Conservation (phyloP, 2,329 filamentous ascomycete species). For the Myrmaecium sp. region DNA sequence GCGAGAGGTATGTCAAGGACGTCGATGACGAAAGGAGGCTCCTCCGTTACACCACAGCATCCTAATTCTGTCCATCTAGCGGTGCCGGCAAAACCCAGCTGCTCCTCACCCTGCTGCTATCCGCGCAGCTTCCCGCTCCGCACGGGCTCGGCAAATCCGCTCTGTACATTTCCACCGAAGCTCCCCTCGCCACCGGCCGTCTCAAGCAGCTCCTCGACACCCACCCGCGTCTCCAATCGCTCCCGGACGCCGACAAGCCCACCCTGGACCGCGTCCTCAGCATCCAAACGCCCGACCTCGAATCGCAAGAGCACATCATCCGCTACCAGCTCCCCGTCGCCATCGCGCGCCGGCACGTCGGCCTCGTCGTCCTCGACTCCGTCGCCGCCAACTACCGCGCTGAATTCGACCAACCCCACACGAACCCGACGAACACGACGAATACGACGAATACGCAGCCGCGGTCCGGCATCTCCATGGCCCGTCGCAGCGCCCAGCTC, state of each 20-base stretch:
- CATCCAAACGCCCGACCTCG: constrained; percentile 73
- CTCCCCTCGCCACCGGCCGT: constrained; percentile 63
- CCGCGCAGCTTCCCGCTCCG: constrained; percentile 64
- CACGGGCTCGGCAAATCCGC: constrained; percentile 55
- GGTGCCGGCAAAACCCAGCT: constrained; percentile 93
- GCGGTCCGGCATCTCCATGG: constrained; percentile 38
- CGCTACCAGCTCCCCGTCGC: constrained; percentile 83
- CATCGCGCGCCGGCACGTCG: constrained; percentile 56
- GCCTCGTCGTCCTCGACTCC: constrained; percentile 75
- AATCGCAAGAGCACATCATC: constrained; percentile 89
- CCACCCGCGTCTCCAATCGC: constrained; percentile 41
- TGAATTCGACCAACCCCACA: constrained; percentile 52
- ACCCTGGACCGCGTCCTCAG: constrained; percentile 63
- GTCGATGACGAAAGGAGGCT: constrained; percentile 6
- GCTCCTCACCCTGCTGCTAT: constrained; percentile 66
- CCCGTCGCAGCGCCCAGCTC: constrained; percentile 59
- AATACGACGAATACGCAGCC: constrained; percentile 4
- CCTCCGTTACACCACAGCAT: constrained; percentile 1
- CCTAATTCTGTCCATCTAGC: constrained; percentile 22
- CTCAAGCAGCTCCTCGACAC: constrained; percentile 59
- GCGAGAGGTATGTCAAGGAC: constrained; percentile 60
- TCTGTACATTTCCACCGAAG: constrained; percentile 89
- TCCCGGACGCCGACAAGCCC: constrained; percentile 30
- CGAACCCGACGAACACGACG: constrained; percentile 23
- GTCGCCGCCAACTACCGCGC: constrained; percentile 92